phyloP scores from a whole-genome alignment of 2,329 filamentous ascomycete species.

The Monilinia fructicola region DNA sequence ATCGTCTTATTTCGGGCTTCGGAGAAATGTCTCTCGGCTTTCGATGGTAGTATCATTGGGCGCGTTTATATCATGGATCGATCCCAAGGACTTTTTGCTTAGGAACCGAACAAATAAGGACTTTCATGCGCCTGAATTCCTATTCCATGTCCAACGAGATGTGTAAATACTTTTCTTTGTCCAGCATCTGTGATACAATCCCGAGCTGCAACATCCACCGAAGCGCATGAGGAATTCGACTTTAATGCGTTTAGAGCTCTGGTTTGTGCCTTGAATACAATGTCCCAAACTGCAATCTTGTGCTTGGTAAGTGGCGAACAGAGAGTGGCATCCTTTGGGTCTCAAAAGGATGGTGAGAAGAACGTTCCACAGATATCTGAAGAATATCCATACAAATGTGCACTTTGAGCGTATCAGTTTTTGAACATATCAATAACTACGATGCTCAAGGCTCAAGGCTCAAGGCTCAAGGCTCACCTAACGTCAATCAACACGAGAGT shows the following conservation, averaged over 20 bases:
- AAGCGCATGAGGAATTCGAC: conserved; percentile 55
- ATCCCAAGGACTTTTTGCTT: conserved; percentile 54
- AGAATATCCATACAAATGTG: conserved; percentile 61
- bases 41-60: background rate
- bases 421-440: background rate
- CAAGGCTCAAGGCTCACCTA: conserved; percentile 41
- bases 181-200: conserved; percentile 57
- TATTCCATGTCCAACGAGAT: conserved; percentile 63
- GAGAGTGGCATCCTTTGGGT: conserved; percentile 27
- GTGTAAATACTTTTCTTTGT: conserved; percentile 60
- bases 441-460: conserved; percentile 27
- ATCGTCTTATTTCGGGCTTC: background rate
- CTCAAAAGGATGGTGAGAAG: conserved; percentile 46
- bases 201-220: conserved; percentile 60
- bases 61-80: conserved; percentile 46
- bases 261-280: conserved; percentile 62
- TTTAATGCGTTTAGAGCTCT: conserved; percentile 53
- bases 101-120: conserved; percentile 56
- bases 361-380: conserved; percentile 65
- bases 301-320: conserved; percentile 42
- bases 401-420: conserved; percentile 40
- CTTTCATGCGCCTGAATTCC: conserved; percentile 67
- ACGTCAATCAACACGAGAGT: conserved; percentile 64
- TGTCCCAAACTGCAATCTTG: conserved; percentile 58
- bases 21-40: background rate